These are phyloP conservation scores for Cryomyces minteri DNA, from an alignment of 495 filamentous ascomycete species.

Conservation along the genomic window DNA sequence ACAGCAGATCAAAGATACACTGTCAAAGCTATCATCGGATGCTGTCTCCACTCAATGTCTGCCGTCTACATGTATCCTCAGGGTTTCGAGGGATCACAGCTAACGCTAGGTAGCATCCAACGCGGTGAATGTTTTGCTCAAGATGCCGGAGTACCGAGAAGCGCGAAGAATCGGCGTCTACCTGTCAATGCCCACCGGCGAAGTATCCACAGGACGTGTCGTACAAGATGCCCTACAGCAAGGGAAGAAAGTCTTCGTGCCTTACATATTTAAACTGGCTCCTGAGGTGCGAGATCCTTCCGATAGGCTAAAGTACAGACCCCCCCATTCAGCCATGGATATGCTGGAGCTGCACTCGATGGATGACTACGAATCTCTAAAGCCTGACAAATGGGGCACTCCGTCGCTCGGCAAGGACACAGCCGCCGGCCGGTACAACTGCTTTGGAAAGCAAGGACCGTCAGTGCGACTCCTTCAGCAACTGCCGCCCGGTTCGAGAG, in stretches of 20 bases:
- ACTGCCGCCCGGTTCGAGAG: background rate
- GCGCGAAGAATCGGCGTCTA: slow-evolving; percentile 69
- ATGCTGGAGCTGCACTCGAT: slow-evolving; percentile 66
- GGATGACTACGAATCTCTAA: slow-evolving; percentile 55
- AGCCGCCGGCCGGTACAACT: slow-evolving; percentile 42
- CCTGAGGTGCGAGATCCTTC: slow-evolving; percentile 1
- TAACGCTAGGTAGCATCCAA: slow-evolving; percentile 29
- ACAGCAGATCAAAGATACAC: slow-evolving; percentile 41
- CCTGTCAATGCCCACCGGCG: slow-evolving; percentile 75
- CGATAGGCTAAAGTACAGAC: slow-evolving; percentile 14
- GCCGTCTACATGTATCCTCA: background rate
- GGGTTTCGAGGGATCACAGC: slow-evolving; percentile 4
- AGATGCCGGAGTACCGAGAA: slow-evolving; percentile 43
- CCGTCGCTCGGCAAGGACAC: slow-evolving; percentile 51
- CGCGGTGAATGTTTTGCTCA: slow-evolving; percentile 38
- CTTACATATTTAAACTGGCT: slow-evolving; percentile 56
- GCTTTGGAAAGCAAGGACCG: slow-evolving; percentile 37
- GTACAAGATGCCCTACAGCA: slow-evolving; percentile 58
- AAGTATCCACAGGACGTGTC: slow-evolving; percentile 64
- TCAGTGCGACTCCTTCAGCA: slow-evolving; percentile 6
- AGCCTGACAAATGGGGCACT: slow-evolving; percentile 80
- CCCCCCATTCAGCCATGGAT: slow-evolving; percentile 54
- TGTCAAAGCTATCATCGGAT: slow-evolving; percentile 36
- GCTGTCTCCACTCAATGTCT: slow-evolving; percentile 49
- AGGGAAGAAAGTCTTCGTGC: slow-evolving; percentile 79